A percentile compares a stretch with the other conserved stretches of the same genome.
These are phyloP conservation scores for Talaromyces sp. DNA, from an alignment of 2,329 filamentous ascomycete species.

Conservation along the genomic window DNA sequence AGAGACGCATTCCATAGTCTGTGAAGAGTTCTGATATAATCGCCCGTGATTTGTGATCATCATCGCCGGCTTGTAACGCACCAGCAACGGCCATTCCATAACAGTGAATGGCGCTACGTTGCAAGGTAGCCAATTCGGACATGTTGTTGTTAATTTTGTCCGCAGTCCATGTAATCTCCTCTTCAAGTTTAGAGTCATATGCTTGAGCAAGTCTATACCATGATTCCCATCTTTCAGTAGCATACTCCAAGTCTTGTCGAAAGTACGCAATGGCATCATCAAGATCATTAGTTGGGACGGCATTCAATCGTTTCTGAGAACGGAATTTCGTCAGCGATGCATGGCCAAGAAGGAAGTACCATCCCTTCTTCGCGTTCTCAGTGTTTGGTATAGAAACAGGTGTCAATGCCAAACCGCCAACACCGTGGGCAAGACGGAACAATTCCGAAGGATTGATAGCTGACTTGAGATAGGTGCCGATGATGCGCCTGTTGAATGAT, in stretches of 20 bases:
- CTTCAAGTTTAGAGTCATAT: conserved; percentile 82
- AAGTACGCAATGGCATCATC: conserved; percentile 76
- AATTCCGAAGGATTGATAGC: conserved; percentile 77
- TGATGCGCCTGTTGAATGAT: conserved; percentile 79
- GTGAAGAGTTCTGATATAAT: conserved; percentile 62
- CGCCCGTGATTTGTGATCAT: conserved; percentile 47
- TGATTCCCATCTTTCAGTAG: conserved; percentile 76
- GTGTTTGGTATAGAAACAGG: conserved; percentile 65
- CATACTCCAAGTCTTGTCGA: conserved; percentile 75
- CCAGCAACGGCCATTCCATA: conserved; percentile 65
- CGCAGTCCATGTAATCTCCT: conserved; percentile 80
- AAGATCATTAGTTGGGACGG: conserved; percentile 75
- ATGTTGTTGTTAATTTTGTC: conserved; percentile 87
- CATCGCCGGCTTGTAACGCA: conserved; percentile 53
- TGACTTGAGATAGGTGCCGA: conserved; percentile 73
- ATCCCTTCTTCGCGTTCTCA: conserved; percentile 69
- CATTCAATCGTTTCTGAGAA: conserved; percentile 69
- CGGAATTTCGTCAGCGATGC: conserved; percentile 83
- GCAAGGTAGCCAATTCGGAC: conserved; percentile 65
- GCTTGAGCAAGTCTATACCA: conserved; percentile 87
- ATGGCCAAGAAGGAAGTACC: conserved; percentile 89
- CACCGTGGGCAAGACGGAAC: conserved; percentile 73
- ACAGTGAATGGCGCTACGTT: conserved; percentile 78
- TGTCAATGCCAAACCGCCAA: conserved; percentile 67
- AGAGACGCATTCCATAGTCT: conserved; percentile 64